Evolutionary conservation across 306 rosid genomes (phyloP).

Genomic region (Trichosanthes truncata): DNA sequence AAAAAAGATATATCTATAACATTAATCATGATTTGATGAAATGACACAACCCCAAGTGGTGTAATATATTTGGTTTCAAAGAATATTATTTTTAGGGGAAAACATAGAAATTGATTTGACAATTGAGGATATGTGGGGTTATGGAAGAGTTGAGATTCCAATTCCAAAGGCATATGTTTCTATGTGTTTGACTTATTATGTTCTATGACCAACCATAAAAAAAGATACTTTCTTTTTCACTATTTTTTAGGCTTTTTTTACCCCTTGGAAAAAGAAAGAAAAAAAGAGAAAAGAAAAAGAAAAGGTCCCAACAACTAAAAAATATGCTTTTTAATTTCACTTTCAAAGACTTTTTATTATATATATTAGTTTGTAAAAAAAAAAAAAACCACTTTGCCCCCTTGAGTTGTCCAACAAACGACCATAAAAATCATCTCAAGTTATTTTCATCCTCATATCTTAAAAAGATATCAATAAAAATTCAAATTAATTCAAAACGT

Average conservation of each 20-base stretch:
- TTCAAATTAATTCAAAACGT: background rate
- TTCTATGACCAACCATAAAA: background rate
- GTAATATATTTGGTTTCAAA: background rate
- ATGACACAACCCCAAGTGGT: background rate
- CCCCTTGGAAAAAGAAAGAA: background rate
- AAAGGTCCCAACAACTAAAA: background rate
- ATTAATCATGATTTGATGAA: background rate
- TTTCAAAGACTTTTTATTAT: background rate
- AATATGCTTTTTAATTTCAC: background rate
- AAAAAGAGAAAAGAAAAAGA: background rate
- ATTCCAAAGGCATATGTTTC: background rate
- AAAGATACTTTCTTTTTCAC: background rate
- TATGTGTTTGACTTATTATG: conserved; percentile 9
- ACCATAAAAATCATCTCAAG: background rate
- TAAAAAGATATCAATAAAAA: background rate
- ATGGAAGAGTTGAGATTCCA: conserved; percentile 1
- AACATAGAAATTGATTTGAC: background rate
- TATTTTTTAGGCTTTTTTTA: conserved; percentile 7
- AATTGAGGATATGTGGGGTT: background rate
- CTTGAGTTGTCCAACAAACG: background rate
- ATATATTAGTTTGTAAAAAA: background rate
- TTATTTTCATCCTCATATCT: background rate
- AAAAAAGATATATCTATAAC: background rate
- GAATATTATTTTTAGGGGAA: background rate
- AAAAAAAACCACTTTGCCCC: background rate